Conservation (phyloP, 164 flowering plant species). For the Paratinospora sagittata region DNA sequence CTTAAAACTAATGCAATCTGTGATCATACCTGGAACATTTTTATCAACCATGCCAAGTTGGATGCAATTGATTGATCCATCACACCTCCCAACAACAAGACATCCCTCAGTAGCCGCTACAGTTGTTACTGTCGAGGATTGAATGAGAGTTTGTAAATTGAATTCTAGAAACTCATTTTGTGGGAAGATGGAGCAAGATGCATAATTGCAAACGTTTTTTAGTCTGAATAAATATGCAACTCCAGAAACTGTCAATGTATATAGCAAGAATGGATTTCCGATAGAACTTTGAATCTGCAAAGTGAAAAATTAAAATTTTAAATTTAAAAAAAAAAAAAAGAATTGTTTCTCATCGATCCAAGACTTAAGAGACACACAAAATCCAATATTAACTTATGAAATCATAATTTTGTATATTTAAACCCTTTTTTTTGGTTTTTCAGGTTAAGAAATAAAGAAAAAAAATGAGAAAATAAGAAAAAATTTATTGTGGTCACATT, state of each 20-base stretch:
- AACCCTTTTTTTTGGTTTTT: no score
- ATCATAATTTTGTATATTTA: no score
- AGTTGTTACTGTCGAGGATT: slow-evolving; percentile 34
- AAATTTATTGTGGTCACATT: no score
- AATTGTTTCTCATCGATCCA: not conserved
- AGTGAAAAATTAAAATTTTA: no score
- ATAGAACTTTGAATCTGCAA: slow-evolving; percentile 26
- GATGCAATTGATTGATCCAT: slow-evolving; percentile 61
- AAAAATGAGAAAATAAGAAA: no score
- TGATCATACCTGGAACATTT: slow-evolving; percentile 43
- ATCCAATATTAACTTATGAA: not conserved
- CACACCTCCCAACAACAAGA: slow-evolving; percentile 50
- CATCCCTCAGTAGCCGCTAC: slow-evolving; percentile 53
- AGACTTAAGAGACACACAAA: not conserved
- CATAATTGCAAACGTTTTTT: slow-evolving; percentile 30
- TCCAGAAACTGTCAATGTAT: slow-evolving; percentile 56
- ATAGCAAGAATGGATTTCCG: slow-evolving; percentile 35
- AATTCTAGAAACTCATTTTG: slow-evolving; percentile 39
- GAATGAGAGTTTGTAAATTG: slow-evolving; percentile 26
- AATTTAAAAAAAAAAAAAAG: no score
- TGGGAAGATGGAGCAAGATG: slow-evolving; percentile 35
- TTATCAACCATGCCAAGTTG: slow-evolving; percentile 48
- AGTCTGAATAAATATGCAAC: slow-evolving; percentile 53
- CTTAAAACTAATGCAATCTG: no score
- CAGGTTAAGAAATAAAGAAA: no score